Percentiles rank a stretch among this genome's conserved stretches.
phyloP scores from a whole-genome alignment of 1,284 basidiomycete genomes.

The Anthracocystis panici-leucophaei region DNA sequence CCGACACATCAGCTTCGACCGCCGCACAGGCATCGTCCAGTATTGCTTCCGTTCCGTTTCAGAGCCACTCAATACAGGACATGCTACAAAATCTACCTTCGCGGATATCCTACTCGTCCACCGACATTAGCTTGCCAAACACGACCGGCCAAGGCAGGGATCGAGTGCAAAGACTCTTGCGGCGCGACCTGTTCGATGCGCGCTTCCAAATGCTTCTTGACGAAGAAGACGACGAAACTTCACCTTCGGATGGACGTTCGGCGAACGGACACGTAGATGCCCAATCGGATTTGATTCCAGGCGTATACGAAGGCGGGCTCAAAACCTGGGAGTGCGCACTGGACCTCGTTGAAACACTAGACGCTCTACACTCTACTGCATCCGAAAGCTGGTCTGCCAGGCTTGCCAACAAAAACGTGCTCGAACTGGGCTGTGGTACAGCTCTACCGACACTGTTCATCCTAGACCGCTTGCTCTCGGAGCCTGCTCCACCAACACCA shows the following conservation, averaged over 20 bases:
- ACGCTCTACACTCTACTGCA: slow-evolving; percentile 18
- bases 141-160: neutral
- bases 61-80: slow-evolving; percentile 13
- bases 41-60: slow-evolving; percentile 22
- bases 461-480: slow-evolving; percentile 76
- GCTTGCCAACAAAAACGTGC: slow-evolving; percentile 29
- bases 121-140: slow-evolving; percentile 27
- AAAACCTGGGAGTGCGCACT: slow-evolving; percentile 98
- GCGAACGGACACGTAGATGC: slow-evolving; percentile 34
- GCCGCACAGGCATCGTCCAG: slow-evolving; percentile 3
- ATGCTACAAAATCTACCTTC: slow-evolving; percentile 46
- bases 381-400: slow-evolving; percentile 3
- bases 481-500: neutral
- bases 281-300: slow-evolving; percentile 89
- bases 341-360: slow-evolving; percentile 76
- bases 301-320: slow-evolving; percentile 93
- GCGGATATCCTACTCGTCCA: slow-evolving; percentile 49
- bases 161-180: slow-evolving; percentile 73
- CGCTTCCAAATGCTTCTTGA: slow-evolving; percentile 87
- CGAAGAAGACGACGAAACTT: slow-evolving; percentile 32
- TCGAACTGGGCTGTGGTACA: slow-evolving; percentile 88
- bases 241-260: neutral
- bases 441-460: slow-evolving; percentile 84
- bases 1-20: slow-evolving; percentile 10
- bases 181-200: slow-evolving; percentile 92